These are phyloP conservation scores for Trametes elegans DNA, from an alignment of 768 basidiomycete species.

Conservation along the genomic window DNA sequence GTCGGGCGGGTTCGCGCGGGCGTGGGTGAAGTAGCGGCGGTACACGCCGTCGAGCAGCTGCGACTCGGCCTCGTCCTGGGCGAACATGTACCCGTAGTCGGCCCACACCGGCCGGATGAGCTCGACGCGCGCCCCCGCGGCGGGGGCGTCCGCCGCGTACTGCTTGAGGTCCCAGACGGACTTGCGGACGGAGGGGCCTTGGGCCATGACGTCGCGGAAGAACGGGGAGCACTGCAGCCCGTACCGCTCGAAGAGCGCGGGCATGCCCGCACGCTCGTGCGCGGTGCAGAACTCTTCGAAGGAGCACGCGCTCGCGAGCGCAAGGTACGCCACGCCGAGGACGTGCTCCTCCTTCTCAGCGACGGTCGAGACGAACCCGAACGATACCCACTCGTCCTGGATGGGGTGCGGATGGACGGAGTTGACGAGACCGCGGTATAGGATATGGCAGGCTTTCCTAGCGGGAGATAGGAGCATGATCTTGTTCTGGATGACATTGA, in stretches of 20 bases:
- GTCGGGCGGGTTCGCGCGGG: constrained; percentile 28
- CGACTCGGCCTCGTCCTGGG: constrained; percentile 27
- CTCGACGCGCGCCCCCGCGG: neutral
- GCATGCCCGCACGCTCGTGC: constrained; percentile 25
- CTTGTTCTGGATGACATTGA: neutral
- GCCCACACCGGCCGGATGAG: constrained; percentile 16
- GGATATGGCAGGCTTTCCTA: neutral
- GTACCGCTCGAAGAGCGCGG: neutral
- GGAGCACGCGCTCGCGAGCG: constrained; percentile 30
- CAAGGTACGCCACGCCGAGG: constrained; percentile 21
- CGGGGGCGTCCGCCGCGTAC: constrained; percentile 19
- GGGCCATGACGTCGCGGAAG: constrained; percentile 29
- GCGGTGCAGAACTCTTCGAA: constrained; percentile 37
- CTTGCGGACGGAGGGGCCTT: constrained; percentile 16
- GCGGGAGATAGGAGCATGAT: neutral
- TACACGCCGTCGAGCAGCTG: constrained; percentile 33
- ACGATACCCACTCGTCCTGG: neutral
- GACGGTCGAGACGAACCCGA: constrained; percentile 20
- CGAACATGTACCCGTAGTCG: constrained; percentile 40
- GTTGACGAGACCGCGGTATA: neutral
- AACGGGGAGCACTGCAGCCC: neutral
- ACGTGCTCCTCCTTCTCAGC: neutral
- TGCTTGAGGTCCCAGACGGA: constrained; percentile 41
- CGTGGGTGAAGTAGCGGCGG: constrained; percentile 30
- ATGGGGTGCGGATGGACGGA: neutral